Evolutionary conservation across 257 asterid genomes (phyloP).

Genomic region (Leptodermis oblonga): DNA sequence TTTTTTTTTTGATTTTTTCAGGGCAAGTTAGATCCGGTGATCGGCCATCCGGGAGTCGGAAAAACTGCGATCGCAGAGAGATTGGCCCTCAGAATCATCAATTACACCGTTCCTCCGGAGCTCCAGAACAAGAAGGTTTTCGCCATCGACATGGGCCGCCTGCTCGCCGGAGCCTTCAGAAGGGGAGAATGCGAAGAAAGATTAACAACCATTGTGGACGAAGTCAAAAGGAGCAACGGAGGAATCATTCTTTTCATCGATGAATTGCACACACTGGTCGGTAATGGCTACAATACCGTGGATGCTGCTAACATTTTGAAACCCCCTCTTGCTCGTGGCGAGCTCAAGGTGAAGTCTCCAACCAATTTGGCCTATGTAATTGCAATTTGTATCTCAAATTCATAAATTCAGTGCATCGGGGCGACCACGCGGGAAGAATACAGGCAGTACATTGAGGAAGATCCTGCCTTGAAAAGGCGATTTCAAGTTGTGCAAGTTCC

Average conservation of each 20-base stretch:
- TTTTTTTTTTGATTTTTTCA: not conserved
- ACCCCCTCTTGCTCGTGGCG: conserved; percentile 42
- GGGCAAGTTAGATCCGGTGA: conserved; percentile 42
- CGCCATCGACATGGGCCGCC: conserved; percentile 35
- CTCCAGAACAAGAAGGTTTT: conserved; percentile 34
- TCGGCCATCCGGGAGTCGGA: conserved; percentile 49
- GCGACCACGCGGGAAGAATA: conserved; percentile 60
- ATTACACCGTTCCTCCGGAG: conserved; percentile 29
- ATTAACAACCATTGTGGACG: conserved; percentile 32
- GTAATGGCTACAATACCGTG: conserved; percentile 41
- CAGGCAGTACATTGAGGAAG: conserved; percentile 45
- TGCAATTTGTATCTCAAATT: no score
- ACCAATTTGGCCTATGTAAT: no score
- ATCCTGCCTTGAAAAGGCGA: conserved; percentile 41
- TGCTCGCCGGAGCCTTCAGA: conserved; percentile 33
- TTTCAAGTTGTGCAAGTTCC: conserved; percentile 44
- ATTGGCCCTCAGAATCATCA: conserved; percentile 31
- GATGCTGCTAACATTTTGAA: conserved; percentile 44
- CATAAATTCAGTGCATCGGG: conserved; percentile 58
- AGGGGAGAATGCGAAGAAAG: conserved; percentile 45
- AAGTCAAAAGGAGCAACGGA: conserved; percentile 29
- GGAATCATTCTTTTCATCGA: conserved; percentile 38
- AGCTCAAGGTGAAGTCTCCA: conserved; percentile 36
- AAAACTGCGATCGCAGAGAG: conserved; percentile 45
- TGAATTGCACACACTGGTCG: conserved; percentile 42